Conservation (phyloP, 1,139 yeast species). For the Geotrichum citri-aurantii region DNA sequence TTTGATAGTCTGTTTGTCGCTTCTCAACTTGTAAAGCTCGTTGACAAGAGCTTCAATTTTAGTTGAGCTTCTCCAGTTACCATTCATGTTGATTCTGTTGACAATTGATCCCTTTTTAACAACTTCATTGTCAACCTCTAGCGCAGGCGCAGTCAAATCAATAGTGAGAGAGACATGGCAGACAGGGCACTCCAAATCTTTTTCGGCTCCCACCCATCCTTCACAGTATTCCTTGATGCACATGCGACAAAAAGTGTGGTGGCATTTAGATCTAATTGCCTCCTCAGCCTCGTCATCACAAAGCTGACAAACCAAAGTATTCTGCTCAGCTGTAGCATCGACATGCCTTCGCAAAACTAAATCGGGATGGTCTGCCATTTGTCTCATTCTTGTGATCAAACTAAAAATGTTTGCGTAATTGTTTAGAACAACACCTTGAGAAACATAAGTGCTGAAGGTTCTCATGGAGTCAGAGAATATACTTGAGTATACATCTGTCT, state of each 20-base stretch:
- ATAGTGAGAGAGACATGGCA: conserved; percentile 91
- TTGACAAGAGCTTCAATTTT: conserved; percentile 95
- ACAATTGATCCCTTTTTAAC: conserved; percentile 79
- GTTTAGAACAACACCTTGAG: conserved; percentile 90
- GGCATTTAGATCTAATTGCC: conserved; percentile 90
- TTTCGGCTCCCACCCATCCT: conserved; percentile 62
- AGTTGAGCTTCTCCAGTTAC: conserved; percentile 89
- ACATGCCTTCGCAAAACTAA: conserved; percentile 66
- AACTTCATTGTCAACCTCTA: conserved; percentile 61
- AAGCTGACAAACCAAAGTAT: conserved; percentile 77
- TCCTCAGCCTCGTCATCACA: conserved; percentile 99
- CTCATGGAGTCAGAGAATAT: conserved; percentile 82
- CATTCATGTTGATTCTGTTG: conserved; percentile 76
- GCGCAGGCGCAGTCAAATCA: conserved; percentile 80
- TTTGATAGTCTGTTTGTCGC: conserved; percentile 83
- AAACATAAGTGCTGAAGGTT: conserved; percentile 77
- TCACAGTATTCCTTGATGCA: conserved; percentile 88
- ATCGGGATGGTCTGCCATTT: conserved; percentile 97
- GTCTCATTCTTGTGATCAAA: conserved; percentile 93
- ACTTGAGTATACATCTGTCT: conserved; percentile 82
- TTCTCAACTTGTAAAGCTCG: conserved; percentile 78
- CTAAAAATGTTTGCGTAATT: conserved; percentile 97
- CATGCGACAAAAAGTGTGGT: conserved; percentile 85
- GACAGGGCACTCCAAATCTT: conserved; percentile 79
- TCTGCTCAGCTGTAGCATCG: conserved; percentile 38